Base-by-base conservation (phyloP, 2,329 filamentous ascomycete genomes). In the Tolypocladium guangdongense region DNA sequence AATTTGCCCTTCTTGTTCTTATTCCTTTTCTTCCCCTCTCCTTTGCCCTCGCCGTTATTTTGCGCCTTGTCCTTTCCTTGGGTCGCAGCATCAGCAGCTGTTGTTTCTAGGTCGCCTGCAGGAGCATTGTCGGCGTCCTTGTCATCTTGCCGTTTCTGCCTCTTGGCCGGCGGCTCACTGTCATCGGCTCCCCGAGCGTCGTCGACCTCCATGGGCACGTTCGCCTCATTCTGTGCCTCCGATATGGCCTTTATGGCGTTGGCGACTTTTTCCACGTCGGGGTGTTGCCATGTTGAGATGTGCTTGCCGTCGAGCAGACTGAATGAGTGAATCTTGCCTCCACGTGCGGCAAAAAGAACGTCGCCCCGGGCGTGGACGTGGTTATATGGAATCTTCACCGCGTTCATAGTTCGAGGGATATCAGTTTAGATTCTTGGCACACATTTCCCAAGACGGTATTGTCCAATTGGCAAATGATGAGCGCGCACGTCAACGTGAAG, bases 331-430 rank as follows among this genome's bases (percentile, higher is more conserved):
- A 96, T 80, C 60, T 78, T 81, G 49, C 84, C 80, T 16, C 88
- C 89, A 56, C 84, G 83, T 30, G 88, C 87, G 38, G 86, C 87
- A 60, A 95, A 77, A 20, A 96, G 68, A 22, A 87, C 69, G 59
- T 77, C 67, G 47, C 78, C 78, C 55, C 72, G 71, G 37, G 69
- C 75, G 58, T 76, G 74, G 48, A 89, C 68, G 60, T 81, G 79
- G 61, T 86, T 86, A 61, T 87, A 87, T n/a, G 86, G 84, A 54
- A 80, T 65, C 57, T 70, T 70, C 70, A 77, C 75, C n/a, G 59
- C 64, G 45, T 35, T 33, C 22, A 47, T 33, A 33, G 18, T 27
- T 46, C 27, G 18, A 16, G 43, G 3, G 8, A 2, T 18, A 47
- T 33, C 43, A 20, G 10, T 7, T n/a, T n/a, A 4, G 18, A 11